Evolutionary conservation across 164 flowering plant species (phyloP), one percentile per base, ranked within the genome.

Genomic region (Amborella trichopoda): DNA sequence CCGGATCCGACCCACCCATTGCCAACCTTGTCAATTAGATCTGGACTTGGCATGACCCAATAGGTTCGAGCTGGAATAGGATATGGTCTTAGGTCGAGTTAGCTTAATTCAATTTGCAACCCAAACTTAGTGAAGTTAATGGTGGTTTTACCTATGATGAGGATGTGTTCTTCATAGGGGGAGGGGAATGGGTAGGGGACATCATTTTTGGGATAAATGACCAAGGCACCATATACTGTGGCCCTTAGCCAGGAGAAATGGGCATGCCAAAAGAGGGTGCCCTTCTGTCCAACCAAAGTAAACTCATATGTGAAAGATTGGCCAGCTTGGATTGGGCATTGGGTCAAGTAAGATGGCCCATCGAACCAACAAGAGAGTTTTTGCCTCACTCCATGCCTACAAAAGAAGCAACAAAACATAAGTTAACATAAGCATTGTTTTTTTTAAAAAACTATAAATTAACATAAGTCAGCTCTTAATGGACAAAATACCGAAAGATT

Each of bases 181-280:
- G 25, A 16, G 9, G 60, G 40, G 39, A 76, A 78, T 0, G 83
- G 81, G 54, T 72, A 76, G 12, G 78, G 74, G 5, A 67, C 61
- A 2, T 77, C 77, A 3, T 52, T 30, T 49, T 70, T 78, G 0
- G 90, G 90, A 24, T 67, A 68, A 0, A 76, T 60, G 17, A 81
- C 52, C 27, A 81, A 44, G 47, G 90, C 77, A 22, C 90, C 90
- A 44, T 81, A 53, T 11, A 81, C 79, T 0, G 85, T 81, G 17
- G 48, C 85, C 3, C 90, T 61, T 25, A 81, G 85, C 90, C 83
- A 78, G 12, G 78, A 72, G 45, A 70, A 30, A 38, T 81, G 89
- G 27, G 89, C 89, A 48, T 80, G 88, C 88, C 88, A 80, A 5
- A 74, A 56, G 26, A 81, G 63, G 3, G 90, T 78, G 28, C 90